Evolutionary conservation across 305 asterid species (phyloP).

Genomic region (Nicotiana rustica): DNA sequence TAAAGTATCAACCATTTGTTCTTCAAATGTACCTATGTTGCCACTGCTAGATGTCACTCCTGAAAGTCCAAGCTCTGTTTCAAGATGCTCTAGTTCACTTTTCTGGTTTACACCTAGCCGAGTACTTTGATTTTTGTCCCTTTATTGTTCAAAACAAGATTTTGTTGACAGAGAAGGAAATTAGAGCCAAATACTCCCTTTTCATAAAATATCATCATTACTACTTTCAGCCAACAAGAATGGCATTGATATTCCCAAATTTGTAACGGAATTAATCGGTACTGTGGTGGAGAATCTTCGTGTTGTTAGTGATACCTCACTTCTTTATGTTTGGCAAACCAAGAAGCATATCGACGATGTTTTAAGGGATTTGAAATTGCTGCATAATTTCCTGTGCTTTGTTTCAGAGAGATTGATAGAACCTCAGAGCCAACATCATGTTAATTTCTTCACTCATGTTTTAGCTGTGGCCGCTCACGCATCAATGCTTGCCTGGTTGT

Average conservation of each 20-base stretch:
- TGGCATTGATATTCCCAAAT: no score
- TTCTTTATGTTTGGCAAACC: background rate
- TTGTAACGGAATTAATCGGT: background rate
- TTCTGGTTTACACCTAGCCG: no score
- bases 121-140: no score
- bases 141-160: no score
- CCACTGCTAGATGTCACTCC: no score
- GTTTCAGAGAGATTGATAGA: background rate
- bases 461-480: background rate
- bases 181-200: background rate
- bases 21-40: no score
- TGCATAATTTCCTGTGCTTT: background rate
- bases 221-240: background rate
- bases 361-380: background rate
- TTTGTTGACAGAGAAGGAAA: no score
- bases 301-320: background rate
- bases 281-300: background rate
- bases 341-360: background rate
- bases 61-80: no score
- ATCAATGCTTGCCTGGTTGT: background rate
- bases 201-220: background rate
- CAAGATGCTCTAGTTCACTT: no score
- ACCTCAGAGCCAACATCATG: slow-evolving; percentile 15
- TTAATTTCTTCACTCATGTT: background rate
- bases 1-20: no score